A percentile compares a stretch with the other conserved stretches of the same genome.
Evolutionary conservation across 164 flowering plant genomes (phyloP).

Genomic region (Saururus chinensis): DNA sequence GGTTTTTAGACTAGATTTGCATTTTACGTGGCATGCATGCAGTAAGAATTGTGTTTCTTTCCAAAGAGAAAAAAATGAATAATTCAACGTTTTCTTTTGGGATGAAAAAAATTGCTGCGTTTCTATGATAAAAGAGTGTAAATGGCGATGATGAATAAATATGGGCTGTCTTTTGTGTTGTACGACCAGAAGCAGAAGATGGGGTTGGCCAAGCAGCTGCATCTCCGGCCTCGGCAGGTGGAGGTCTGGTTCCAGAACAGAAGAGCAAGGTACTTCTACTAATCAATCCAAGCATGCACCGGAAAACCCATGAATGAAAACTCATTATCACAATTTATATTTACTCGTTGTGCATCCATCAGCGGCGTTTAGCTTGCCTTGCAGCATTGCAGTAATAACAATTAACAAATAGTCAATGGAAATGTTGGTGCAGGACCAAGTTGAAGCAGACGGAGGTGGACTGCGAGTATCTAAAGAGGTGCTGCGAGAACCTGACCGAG

Average conservation of each 20-base stretch:
- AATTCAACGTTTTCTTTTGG: neutral
- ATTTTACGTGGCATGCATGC: neutral
- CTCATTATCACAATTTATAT: neutral
- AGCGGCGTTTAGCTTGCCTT: no score
- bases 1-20: neutral
- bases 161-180: neutral
- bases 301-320: neutral
- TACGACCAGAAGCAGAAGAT: conserved; percentile 63
- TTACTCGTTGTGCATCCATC: no score
- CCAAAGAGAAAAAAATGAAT: no score
- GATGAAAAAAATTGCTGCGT: no score
- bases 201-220: conserved; percentile 65
- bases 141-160: no score
- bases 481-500: conserved; percentile 72
- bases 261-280: conserved; percentile 52
- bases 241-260: conserved; percentile 96
- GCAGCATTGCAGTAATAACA: no score
- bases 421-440: conserved; percentile 47
- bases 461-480: conserved; percentile 70
- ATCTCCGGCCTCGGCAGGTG: conserved; percentile 79
- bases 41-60: neutral
- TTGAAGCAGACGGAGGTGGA: conserved; percentile 93
- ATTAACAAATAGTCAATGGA: no score
- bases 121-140: no score
- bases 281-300: neutral